Evolutionary conservation across 768 basidiomycete species (phyloP), one percentile per base, ranked within the genome.

Genomic region (Boletus tylopilopsis): DNA sequence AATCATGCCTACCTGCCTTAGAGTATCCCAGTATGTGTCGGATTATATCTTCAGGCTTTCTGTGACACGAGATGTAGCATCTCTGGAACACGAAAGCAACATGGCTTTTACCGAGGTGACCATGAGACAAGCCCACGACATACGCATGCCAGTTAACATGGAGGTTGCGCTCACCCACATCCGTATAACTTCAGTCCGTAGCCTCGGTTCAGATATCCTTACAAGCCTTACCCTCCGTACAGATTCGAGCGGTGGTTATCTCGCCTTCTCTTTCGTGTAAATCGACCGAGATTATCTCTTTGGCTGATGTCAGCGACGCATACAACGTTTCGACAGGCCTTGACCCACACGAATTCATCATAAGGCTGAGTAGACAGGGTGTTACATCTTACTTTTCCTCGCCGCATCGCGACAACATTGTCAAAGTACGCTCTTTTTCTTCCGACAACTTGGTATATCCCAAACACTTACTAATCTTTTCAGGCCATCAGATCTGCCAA

Each of bases 231-330:
- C 55, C 18, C 55, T 45, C 21, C 22, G 34, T 42, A 22, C 56
- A 87, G 82, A 75, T 80, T 55, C 87, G 85, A 61, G 80, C 89
- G n/a, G 77, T 80, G 57, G 73, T 80, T 8, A 79, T 94, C 37
- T 86, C 84, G 5, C 79, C 85, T 2, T 71, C 73, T 0, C 68
- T 91, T 42, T 76, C 82, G 10, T 87, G 88, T 68, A 82, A 82
- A 69, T 82, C 87, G 3, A 87, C 85, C 1, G 93, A 96, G 59
- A 81, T 95, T 46, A 83, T 94, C 46, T 77, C 81, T 6, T 68
- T 94, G 22, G 69, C 78, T 4, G 92, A 94, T 51, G 79, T 96
- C 54, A 90, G 90, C 68, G 93, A 96, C 57, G 80, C 90, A 1
- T 88, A 91, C 68, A 87, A 87, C 38, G 82, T 92, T 19, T 80